Evolutionary conservation across 1,284 basidiomycete species (phyloP).

Genomic region (Quambalaria eucalypti): DNA sequence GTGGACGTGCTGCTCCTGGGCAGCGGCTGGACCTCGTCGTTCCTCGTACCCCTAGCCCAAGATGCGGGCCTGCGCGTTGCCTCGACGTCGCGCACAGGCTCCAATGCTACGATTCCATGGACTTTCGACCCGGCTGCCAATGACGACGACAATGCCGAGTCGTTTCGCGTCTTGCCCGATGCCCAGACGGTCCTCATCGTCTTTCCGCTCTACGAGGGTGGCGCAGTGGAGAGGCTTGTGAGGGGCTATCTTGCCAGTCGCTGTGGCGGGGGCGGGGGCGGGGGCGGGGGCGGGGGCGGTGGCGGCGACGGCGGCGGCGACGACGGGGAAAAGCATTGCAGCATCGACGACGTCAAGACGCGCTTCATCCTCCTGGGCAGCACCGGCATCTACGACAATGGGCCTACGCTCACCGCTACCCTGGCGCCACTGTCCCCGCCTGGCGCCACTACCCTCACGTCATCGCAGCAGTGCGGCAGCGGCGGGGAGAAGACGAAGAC

Average conservation of each 20-base stretch:
- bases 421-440: no score
- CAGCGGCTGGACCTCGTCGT: conserved; percentile 62
- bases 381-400: conserved; percentile 28
- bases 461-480: no score
- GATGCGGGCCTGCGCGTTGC: conserved; percentile 36
- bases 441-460: no score
- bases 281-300: no score
- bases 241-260: conserved; percentile 11
- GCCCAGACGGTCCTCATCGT: conserved; percentile 58
- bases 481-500: conserved; percentile 15
- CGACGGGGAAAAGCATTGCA: conserved; percentile 6
- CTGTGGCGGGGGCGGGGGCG: no score
- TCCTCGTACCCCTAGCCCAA: conserved; percentile 56
- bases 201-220: conserved; percentile 48
- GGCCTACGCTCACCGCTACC: conserved; percentile 10
- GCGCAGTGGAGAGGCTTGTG: conserved; percentile 22
- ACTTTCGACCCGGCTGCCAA: conserved; percentile 39
- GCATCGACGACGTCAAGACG: not conserved
- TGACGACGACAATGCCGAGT: conserved; percentile 34
- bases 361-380: conserved; percentile 37
- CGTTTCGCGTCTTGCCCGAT: conserved; percentile 53
- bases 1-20: conserved; percentile 61
- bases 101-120: conserved; percentile 37
- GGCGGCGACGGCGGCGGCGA: no score
- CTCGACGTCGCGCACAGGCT: conserved; percentile 54